Base-by-base conservation (phyloP, 2,329 filamentous ascomycete genomes). In the Aspergillus piperis region DNA sequence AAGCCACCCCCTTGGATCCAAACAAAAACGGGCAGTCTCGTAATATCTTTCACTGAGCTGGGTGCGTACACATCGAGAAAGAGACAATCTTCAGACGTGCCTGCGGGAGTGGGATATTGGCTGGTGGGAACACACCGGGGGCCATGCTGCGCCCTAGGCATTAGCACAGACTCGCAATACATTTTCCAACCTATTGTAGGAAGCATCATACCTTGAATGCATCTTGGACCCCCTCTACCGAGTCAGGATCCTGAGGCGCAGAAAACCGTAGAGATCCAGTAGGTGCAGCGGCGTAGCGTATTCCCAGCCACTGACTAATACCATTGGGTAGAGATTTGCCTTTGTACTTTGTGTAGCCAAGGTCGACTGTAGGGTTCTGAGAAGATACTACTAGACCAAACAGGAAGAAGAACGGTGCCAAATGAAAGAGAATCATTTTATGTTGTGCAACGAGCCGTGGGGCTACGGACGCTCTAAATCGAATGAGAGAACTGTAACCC, bases 271-370 rank as follows among this genome's bases (percentile, higher is more conserved):
- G 71, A 5, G 83, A 67, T 1, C 87, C 88, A 2, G 89, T 59
- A 0, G 90, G 90, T 13, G 90, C 80, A 5, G 88, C 86, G 1
- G 90, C 90, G 77, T 86, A 95, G 47, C 89, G 85, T 64, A 95
- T 85, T 1, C 90, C 90, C 7, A 91, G 81, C 89, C 89, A 94
- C 72, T 88, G 82, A 2, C 84, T 86, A 51, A 92, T 77, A 1
- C 87, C 88, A 66, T 84, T 84, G 0, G 74, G 66, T 1, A 83
- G 77, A 1, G 78, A 70, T 3, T 78, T 74, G 8, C 90, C 90
- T 53, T 81, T 74, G 69, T 92, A 92, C 25, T 80, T 83, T 30
- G 87, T 83, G 70, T 92, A 93, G 3, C 81, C 82, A 21, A 93
- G 79, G 62, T 90, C 80, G 13, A 92, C 86, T 3, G 79, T 64